Base-by-base conservation (phyloP, 768 basidiomycete genomes). In the Pilatotrama ljubarskyi region DNA sequence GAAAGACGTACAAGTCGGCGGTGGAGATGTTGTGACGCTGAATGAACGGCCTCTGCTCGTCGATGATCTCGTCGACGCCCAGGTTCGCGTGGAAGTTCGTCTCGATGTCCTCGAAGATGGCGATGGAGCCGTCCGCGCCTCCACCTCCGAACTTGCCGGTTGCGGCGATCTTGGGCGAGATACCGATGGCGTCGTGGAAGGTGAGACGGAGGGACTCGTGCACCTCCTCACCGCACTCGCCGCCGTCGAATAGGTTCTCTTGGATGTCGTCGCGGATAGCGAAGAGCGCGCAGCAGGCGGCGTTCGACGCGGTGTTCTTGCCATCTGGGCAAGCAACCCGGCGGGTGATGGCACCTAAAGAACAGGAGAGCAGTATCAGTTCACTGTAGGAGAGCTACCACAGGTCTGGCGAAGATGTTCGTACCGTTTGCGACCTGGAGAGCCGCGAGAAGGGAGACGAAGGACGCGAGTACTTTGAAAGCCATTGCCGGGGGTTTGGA, bases 1-100 rank as follows among this genome's bases (percentile, higher is more conserved):
- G 70, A 64, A 59, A 22, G 5, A 69, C 77, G 56, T 26, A 59
- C 58, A 59, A 59, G 35, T 59, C 58, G 20, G 50, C 58, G 32
- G 49, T 50, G 44, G 58, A 41, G 58, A 59, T 51, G 58, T 59
- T 59, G 58, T 51, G 50, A 22, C 58, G 49, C 22, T 22, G 22
- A 25, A 59, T 46, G 50, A 59, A 51, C 9, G 49, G 58, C 42
- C 26, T 43, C 44, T 59, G 58, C 50, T 59, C 58, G 49, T 59
- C 58, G 42, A 59, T 52, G 51, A 59, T 59, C 50, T 59, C 58
- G 50, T 59, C 58, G 17, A 59, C 58, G 37, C 58, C 55, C 18
- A 41, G 15, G 47, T 57, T 57, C 4, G 55, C 55, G 55, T 57
- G 55, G 55, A 57, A 57, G 55, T 57, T 57, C 9, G 55, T 57